Evolutionary conservation across 768 basidiomycete genomes (phyloP), one percentile per base, ranked within the genome.

Genomic region (Tricholoma terreum): DNA sequence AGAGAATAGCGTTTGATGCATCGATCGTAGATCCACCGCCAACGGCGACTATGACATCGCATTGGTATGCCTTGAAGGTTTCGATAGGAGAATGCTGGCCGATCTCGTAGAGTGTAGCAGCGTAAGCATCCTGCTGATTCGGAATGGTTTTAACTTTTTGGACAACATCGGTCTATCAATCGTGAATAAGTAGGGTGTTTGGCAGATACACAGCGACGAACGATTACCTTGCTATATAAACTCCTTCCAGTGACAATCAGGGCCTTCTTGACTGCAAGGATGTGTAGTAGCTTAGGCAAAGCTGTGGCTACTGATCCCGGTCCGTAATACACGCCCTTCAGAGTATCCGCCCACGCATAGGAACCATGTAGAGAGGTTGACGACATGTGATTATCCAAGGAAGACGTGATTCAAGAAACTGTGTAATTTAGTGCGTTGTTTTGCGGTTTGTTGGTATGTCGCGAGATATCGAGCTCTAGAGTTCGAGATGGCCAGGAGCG

Each of bases 11-110:
- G 67, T 93, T 92, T 19, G 87, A 74, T 1, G 86, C 89, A 67
- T 92, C 91, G 57, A 92, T 77, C 11, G 90, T 89, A 1, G 89
- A 91, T 50, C 90, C 91, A 21, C 91, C 90, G 2, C 91, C 91
- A 42, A 92, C 77, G 24, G 87, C 75, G 36, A 93, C 80, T 61
- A 92, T 82, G 19, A 85, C 77, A 65, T 91, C 85, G 57, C 87
- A 87, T 10, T 77, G 77, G 21, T 78, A 70, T 9, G 83, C 77
- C 45, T 76, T 80, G 73, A 87, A 84, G 1, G 73, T 67, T 58
- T 82, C 72, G 55, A 90, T 77, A 3, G 89, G 89, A 0, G 85
- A 74, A 64, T 90, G 87, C 67, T 90, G 76, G 6, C 86, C 88
- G 52, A 91, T 90, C 59, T 87, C 83, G 56, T 77, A 81, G 72